Conservation (phyloP, 164 flowering plant species). For the Tetracentron sinense region DNA sequence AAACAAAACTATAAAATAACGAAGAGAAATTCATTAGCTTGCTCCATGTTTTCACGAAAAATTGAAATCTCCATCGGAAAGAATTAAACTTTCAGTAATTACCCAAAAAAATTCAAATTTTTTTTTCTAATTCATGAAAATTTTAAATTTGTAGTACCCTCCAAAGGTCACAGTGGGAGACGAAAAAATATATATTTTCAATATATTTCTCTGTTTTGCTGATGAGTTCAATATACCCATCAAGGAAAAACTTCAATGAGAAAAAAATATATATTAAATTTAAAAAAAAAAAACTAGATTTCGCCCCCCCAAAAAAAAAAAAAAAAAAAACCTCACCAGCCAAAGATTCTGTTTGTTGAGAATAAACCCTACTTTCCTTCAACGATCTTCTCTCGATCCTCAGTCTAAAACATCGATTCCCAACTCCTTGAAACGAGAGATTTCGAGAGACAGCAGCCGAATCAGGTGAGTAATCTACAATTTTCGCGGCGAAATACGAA, state of each 20-base stretch:
- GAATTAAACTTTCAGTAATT: not conserved
- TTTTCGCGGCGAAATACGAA: conserved; percentile 5
- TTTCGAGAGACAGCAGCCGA: conserved; percentile 13
- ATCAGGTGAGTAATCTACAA: conserved; percentile 5
- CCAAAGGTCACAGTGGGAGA: no score
- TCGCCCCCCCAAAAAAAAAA: not conserved
- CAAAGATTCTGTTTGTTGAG: conserved; percentile 22
- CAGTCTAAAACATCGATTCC: conserved; percentile 14
- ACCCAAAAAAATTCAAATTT: not conserved
- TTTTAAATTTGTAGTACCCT: no score
- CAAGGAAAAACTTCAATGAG: not conserved
- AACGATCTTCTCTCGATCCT: conserved; percentile 17
- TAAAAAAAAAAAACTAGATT: not conserved
- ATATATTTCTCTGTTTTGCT: no score
- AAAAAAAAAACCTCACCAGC: conserved; percentile 21
- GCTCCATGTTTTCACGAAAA: no score
- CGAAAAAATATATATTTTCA: no score
- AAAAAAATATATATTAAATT: not conserved
- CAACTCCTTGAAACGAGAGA: conserved; percentile 18
- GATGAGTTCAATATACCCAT: no score
- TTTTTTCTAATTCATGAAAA: no score
- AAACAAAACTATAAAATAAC: not conserved
- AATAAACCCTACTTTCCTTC: conserved; percentile 14
- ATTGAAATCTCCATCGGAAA: not conserved
- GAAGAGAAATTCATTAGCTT: not conserved